Conservation (phyloP, 169 alveolate genomes). For the Ophryocystis elektroscirrha region DNA sequence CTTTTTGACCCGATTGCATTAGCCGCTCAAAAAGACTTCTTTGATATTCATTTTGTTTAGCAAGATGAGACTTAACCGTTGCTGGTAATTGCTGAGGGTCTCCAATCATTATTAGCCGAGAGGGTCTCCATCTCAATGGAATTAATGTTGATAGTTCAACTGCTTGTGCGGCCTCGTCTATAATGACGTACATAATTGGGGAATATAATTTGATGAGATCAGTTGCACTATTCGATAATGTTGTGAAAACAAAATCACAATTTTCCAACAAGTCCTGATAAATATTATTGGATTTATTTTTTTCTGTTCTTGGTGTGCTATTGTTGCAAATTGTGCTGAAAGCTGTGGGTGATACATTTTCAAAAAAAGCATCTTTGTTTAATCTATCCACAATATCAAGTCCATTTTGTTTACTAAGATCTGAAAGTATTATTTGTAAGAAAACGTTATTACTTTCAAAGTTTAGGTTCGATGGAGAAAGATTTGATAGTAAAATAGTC, state of each 20-base stretch:
- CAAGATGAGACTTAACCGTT: slow-evolving; percentile 59
- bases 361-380: background rate
- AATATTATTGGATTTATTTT: background rate
- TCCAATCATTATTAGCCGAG: slow-evolving; percentile 69
- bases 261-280: background rate
- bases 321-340: too few relatives aligned
- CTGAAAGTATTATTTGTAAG: too few relatives aligned
- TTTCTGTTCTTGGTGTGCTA: background rate
- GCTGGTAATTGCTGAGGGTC: slow-evolving; percentile 89
- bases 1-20: slow-evolving; percentile 34
- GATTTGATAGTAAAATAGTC: background rate
- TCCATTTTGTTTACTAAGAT: too few relatives aligned
- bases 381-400: background rate
- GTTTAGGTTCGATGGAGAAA: background rate
- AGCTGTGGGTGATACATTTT: background rate
- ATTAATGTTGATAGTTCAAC: slow-evolving; percentile 33
- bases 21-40: slow-evolving; percentile 55
- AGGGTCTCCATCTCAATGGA: slow-evolving; percentile 12
- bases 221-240: slow-evolving; percentile 2
- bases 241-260: background rate
- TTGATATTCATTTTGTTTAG: slow-evolving; percentile 38
- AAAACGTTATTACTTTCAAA: too few relatives aligned
- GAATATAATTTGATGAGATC: background rate
- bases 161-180: slow-evolving; percentile 67
- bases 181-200: slow-evolving; percentile 21